Conservation (phyloP, 2,329 filamentous ascomycete species). For the Fusarium abutilonis region DNA sequence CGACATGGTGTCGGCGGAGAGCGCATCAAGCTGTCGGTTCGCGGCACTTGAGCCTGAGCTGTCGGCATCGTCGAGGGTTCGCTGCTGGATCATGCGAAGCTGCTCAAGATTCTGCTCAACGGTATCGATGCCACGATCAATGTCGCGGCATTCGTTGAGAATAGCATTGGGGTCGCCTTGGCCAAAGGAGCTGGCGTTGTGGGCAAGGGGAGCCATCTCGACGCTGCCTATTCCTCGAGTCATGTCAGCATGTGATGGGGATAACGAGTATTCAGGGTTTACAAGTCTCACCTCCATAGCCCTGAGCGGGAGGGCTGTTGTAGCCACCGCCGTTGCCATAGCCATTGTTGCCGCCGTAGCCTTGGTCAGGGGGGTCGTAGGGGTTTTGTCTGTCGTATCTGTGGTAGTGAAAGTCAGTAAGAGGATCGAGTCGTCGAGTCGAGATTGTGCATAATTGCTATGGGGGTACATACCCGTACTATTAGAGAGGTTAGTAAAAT, state of each 20-base stretch:
- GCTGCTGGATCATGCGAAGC: constrained; percentile 75
- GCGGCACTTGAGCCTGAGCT: constrained; percentile 72
- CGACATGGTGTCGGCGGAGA: constrained; percentile 83
- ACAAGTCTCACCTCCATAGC: constrained; percentile 42
- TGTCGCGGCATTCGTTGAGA: constrained; percentile 84
- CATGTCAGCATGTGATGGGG: constrained; percentile 30
- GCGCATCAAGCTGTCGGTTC: constrained; percentile 74
- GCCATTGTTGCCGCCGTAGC: constrained; percentile 44
- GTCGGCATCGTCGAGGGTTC: constrained; percentile 79
- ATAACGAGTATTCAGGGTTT: background rate
- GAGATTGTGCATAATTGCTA: constrained; percentile 12
- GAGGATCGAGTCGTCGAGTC: constrained; percentile 4
- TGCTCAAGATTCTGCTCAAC: constrained; percentile 78
- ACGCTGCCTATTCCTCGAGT: constrained; percentile 60
- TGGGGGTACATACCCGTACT: constrained; percentile 63
- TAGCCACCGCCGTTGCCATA: constrained; percentile 39
- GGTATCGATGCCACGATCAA: constrained; percentile 79
- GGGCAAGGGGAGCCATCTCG: constrained; percentile 75
- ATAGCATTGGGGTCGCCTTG: constrained; percentile 75
- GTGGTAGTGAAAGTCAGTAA: constrained; percentile 47
- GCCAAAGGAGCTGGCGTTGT: constrained; percentile 60
- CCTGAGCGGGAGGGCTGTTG: constrained; percentile 34
- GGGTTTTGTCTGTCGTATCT: constrained; percentile 69
- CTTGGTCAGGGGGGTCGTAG: constrained; percentile 64
- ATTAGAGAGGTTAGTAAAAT: constrained; percentile 7